Evolutionary conservation across 305 asterid genomes (phyloP).

Genomic region (Solanum hybrid): DNA sequence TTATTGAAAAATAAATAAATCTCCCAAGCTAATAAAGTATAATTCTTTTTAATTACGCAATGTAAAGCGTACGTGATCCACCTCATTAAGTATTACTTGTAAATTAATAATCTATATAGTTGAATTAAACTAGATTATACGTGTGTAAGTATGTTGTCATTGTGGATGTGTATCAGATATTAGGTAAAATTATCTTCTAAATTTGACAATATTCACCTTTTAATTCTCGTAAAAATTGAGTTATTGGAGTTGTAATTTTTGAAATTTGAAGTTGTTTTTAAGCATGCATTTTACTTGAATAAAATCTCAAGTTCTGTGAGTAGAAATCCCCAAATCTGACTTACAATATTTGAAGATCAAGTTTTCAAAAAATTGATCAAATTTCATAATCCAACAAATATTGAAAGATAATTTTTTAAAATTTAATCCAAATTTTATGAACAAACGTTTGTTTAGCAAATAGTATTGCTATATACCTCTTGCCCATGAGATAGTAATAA

Average conservation of each 20-base stretch:
- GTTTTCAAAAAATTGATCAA: not conserved
- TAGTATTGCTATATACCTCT: not conserved
- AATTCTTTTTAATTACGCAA: not conserved
- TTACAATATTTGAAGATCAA: not conserved
- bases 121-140: not conserved
- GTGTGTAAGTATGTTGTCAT: not conserved
- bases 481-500: not conserved
- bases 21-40: not conserved
- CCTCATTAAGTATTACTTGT: not conserved
- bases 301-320: not conserved
- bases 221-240: no score
- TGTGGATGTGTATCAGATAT: not conserved
- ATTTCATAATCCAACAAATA: not conserved
- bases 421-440: not conserved
- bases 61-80: not conserved
- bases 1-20: not conserved
- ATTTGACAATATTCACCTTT: not conserved
- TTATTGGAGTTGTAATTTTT: not conserved
- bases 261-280: not conserved
- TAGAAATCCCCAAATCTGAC: not conserved
- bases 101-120: not conserved
- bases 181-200: not conserved
- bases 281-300: not conserved
- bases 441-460: not conserved
- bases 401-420: not conserved